Evolutionary conservation across 2,329 filamentous ascomycete genomes (phyloP), one percentile per base, ranked within the genome.

Genomic region (Stromatinia cepivora): DNA sequence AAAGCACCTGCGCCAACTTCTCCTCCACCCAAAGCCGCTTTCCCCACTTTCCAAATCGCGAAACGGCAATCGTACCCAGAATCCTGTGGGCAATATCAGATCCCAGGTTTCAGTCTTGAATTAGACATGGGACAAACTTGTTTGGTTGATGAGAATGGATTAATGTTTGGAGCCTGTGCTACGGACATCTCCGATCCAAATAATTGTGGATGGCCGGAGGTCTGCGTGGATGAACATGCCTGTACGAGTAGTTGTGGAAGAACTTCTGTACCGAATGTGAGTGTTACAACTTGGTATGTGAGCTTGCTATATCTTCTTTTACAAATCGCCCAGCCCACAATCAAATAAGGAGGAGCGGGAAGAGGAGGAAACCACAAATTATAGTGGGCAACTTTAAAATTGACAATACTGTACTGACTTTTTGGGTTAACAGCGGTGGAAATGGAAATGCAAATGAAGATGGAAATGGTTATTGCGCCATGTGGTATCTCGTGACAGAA

Each of bases 201-300:
- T 25, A 10, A 31, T 11, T 67, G 65, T 39, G 45, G 66, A 17
- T 67, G 66, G 66, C 3, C 56, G 2, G 56, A 34, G 46, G 20
- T 62, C n/a, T 67, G 66, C 45, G 56, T 48, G 20, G 66, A 67
- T 42, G 1, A 6, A 0, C 6, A 34, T 52, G 45, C 34, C 15
- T 67, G 66, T 42, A 53, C 34, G 5, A 31, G 15, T 36, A n/a
- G 17, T 11, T 67, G 66, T 45, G 66, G 66, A n/a, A 67, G 66
- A 8, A 67, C 66, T 25, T 31, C 42, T 52, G 56, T 67, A 17
- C 66, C 66, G 9, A 67, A 67, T 9, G 1, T 62, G 6, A 17
- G 42, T 15, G 13, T 13, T 39, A 59, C 57, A 17, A 50, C 31
- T 45, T 67, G 66, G 66, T 67, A 62, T 20, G 65, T 67, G 31